Conservation (phyloP, 2,329 filamentous ascomycete species). For the Lasiodiplodia citricola region DNA sequence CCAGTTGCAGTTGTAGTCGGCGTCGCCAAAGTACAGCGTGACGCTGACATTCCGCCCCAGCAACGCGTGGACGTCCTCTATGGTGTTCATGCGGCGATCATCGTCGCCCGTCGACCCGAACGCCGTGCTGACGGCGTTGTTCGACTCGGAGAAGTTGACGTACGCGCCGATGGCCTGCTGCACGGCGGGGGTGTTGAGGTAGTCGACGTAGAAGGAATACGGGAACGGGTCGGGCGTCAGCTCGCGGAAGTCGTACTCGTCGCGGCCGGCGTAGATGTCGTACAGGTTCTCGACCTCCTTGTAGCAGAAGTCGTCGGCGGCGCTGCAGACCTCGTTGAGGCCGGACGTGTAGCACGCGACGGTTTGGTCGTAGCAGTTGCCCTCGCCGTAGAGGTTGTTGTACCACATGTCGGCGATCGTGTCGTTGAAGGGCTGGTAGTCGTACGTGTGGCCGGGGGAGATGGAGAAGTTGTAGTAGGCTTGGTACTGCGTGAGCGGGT, state of each 20-base stretch:
- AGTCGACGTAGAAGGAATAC: conserved; percentile 59
- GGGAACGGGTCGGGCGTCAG: conserved; percentile 63
- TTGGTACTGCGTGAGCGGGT: conserved; percentile 61
- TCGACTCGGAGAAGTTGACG: conserved; percentile 61
- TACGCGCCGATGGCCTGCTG: conserved; percentile 65
- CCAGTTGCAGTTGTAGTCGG: conserved; percentile 57
- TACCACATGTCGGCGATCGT: conserved; percentile 58
- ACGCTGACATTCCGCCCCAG: conserved; percentile 49
- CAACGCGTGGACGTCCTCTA: conserved; percentile 48
- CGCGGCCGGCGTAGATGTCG: conserved; percentile 58
- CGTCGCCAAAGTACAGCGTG: conserved; percentile 54
- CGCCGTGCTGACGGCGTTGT: conserved; percentile 50
- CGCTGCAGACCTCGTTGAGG: conserved; percentile 56
- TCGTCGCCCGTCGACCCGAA: conserved; percentile 59
- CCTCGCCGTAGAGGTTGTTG: conserved; percentile 64
- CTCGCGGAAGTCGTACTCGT: conserved; percentile 67
- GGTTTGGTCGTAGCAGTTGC: conserved; percentile 66
- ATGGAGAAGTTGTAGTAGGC: conserved; percentile 65
- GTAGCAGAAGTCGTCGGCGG: conserved; percentile 63
- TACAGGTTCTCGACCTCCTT: conserved; percentile 59
- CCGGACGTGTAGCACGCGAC: conserved; percentile 60
- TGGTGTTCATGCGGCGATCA: conserved; percentile 50
- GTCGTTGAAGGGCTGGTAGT: conserved; percentile 58
- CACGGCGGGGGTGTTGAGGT: conserved; percentile 61
- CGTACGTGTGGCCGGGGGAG: conserved; percentile 63